Base-by-base conservation (phyloP, 202 grass and related monocot species). In the Miscanthus sacchariflorus region DNA sequence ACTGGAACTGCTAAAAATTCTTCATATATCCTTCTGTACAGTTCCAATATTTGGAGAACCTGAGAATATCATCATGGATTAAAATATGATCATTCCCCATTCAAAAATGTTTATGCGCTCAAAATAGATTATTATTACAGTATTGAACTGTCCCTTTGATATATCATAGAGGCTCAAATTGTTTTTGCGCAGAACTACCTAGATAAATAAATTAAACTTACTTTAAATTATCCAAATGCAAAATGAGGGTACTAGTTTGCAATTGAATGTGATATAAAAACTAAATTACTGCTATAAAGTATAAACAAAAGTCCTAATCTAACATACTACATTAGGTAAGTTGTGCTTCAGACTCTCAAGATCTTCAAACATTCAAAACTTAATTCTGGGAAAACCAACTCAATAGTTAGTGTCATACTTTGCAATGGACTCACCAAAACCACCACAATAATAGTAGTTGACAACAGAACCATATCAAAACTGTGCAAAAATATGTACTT, bases 1-100 rank as follows among this genome's bases (percentile, higher is more conserved):
- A 98, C 94, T 88, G 96, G 96, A 91, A 98, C 87, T 83, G 96
- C 96, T 72, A 98, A 92, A 87, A 94, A 98, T 71, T 98, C 90
- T 90, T 98, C 96, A 76, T 96, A 99, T 82, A 96, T 93, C 82
- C 86, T 99, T 87, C 88, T 81, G 89, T 98, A 98, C 49, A 98
- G 81, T 88, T 98, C 96, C 92, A 99, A 86, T 83, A 99, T 89
- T 63, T 93, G 85, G 67, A 94, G 88, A 86, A 95, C 91, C 93
- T 95, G 88, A 38, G 46, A 85, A 80, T 13, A 82, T 74, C 48
- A 19, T 1, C 69, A 84, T 77, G 9, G 9, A 71, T 66, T 73
- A 79, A 70, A 84, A 81, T 45, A 59, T 23, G 28, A 49, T 59
- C 28, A 79, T 28, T 21, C 46, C 30, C 8, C 28, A 61, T 83